A percentile compares a stretch with the other conserved stretches of the same genome.
Conservation (phyloP, 768 basidiomycete species). For the Amanita fuliginea region DNA sequence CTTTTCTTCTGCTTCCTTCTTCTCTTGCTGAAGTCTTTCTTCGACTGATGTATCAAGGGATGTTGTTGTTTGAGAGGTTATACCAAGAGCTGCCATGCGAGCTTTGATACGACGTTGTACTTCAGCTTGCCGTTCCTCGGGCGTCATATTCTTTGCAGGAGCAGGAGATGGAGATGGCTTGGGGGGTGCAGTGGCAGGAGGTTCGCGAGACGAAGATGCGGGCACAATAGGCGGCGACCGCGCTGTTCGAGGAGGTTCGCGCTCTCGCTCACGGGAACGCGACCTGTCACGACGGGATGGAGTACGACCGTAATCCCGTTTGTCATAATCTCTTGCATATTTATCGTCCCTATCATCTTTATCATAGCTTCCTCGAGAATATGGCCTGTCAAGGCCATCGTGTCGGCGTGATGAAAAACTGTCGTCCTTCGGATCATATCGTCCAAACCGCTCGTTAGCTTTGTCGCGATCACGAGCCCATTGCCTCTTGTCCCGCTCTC, state of each 20-base stretch:
- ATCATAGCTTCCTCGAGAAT: slow-evolving; percentile 34
- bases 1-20: slow-evolving; percentile 86
- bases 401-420: slow-evolving; percentile 29
- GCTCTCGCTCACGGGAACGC: slow-evolving; percentile 21
- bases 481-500: slow-evolving; percentile 68
- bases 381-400: slow-evolving; percentile 41
- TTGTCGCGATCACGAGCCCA: slow-evolving; percentile 72
- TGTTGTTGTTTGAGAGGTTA: slow-evolving; percentile 39
- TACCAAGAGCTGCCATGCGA: slow-evolving; percentile 77
- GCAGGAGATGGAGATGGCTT: slow-evolving; percentile 41
- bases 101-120: slow-evolving; percentile 77
- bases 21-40: slow-evolving; percentile 76
- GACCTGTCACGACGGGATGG: slow-evolving; percentile 16
- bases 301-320: slow-evolving; percentile 10
- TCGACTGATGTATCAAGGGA: slow-evolving; percentile 73
- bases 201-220: slow-evolving; percentile 33
- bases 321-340: slow-evolving; percentile 31
- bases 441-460: slow-evolving; percentile 71
- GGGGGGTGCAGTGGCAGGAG: slow-evolving; percentile 40
- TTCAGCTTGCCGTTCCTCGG: slow-evolving; percentile 72
- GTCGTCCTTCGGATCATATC: slow-evolving; percentile 46
- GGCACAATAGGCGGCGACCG: slow-evolving; percentile 43
- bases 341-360: slow-evolving; percentile 20
- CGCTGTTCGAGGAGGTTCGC: slow-evolving; percentile 36
- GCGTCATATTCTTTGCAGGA: slow-evolving; percentile 71